Evolutionary conservation across 208 protist species (phyloP).

Genomic region (Leishmania lainsoni): DNA sequence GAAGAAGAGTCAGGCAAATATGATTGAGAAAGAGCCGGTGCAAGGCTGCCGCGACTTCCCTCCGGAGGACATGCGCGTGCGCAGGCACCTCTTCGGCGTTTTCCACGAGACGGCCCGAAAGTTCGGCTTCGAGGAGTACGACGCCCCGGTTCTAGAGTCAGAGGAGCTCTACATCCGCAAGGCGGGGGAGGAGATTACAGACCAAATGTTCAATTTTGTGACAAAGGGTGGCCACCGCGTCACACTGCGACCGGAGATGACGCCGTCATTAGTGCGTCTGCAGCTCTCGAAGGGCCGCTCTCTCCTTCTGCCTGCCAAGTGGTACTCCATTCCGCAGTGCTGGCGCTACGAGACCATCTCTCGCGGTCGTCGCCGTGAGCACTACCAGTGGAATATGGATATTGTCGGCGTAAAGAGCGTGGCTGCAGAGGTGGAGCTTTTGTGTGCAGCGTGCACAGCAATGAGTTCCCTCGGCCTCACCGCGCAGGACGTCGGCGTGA

Average conservation of each 20-base stretch:
- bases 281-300: conserved; percentile 90
- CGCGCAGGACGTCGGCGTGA: conserved; percentile 92
- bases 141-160: conserved; percentile 94
- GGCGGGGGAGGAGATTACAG: conserved; percentile 95
- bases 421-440: conserved; percentile 93
- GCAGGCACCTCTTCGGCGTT: conserved; percentile 90
- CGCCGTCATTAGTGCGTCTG: conserved; percentile 92
- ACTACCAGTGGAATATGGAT: conserved; percentile 98
- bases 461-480: conserved; percentile 85
- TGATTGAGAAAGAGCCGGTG: conserved; percentile 92
- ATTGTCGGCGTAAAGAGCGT: conserved; percentile 93
- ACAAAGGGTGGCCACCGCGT: conserved; percentile 93
- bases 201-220: conserved; percentile 97
- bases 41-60: conserved; percentile 96
- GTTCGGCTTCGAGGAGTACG: conserved; percentile 97
- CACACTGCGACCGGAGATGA: conserved; percentile 96
- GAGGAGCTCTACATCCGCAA: conserved; percentile 95
- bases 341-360: conserved; percentile 96
- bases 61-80: conserved; percentile 93
- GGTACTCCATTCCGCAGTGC: conserved; percentile 96
- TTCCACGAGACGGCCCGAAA: conserved; percentile 80
- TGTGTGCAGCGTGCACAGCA: conserved; percentile 85
- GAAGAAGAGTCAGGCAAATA: conserved; percentile 88
- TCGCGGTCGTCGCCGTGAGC: conserved; percentile 93
- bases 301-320: conserved; percentile 93